Evolutionary conservation across 352 stramenopile genomes (phyloP).

Genomic region (Phytophthora constricta): DNA sequence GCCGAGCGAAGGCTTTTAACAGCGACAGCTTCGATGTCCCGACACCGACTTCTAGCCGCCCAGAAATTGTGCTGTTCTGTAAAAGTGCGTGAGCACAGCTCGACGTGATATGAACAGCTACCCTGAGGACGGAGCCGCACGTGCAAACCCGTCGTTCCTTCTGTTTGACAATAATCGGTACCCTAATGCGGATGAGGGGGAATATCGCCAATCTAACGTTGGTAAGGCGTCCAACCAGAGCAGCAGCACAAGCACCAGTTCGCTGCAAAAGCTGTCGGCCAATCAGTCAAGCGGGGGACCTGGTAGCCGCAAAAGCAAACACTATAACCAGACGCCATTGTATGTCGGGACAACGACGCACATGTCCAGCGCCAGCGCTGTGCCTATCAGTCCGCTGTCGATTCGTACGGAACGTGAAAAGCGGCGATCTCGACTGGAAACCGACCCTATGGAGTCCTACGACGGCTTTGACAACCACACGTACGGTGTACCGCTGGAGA

Average conservation of each 20-base stretch:
- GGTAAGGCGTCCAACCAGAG: conserved; percentile 56
- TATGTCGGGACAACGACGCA: conserved; percentile 37
- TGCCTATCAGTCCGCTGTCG: conserved; percentile 64
- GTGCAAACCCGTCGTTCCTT: conserved; percentile 28
- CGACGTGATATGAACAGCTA: conserved; percentile 51
- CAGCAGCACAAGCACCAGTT: conserved; percentile 50
- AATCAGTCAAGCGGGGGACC: conserved; percentile 18
- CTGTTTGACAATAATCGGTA: conserved; percentile 51
- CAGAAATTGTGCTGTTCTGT: conserved; percentile 59
- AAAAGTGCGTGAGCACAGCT: conserved; percentile 59
- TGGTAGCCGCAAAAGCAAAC: conserved; percentile 16
- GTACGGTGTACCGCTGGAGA: conserved; percentile 49
- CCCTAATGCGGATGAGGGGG: conserved; percentile 29
- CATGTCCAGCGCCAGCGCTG: conserved; percentile 53
- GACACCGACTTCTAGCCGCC: conserved; percentile 40
- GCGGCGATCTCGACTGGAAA: conserved; percentile 57
- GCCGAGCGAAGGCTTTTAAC: conserved; percentile 60
- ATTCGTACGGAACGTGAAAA: conserved; percentile 53
- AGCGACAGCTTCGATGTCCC: conserved; percentile 42
- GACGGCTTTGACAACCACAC: conserved; percentile 61
- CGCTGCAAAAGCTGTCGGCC: conserved; percentile 29
- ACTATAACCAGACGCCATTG: conserved; percentile 21
- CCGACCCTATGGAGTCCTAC: conserved; percentile 71
- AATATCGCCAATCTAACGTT: conserved; percentile 27
- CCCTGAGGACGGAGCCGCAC: conserved; percentile 14